Evolutionary conservation across 306 rosid species (phyloP).

Genomic region (Casuarina glauca): DNA sequence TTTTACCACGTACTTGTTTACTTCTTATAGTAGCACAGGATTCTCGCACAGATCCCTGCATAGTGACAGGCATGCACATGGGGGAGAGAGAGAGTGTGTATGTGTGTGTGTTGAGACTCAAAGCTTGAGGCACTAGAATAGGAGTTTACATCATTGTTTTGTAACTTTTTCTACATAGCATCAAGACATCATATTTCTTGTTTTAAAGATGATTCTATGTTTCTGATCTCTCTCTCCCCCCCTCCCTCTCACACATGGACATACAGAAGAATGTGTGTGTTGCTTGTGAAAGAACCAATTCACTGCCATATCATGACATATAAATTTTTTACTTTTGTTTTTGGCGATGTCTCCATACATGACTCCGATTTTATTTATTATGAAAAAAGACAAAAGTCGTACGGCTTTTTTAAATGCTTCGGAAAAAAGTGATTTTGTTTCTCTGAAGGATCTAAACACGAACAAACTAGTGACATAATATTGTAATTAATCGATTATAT

Average conservation of each 20-base stretch:
- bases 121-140: slow-evolving; percentile 15
- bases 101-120: not conserved
- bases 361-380: not conserved
- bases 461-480: not conserved
- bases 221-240: not conserved
- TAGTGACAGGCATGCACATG: not conserved
- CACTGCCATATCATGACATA: not conserved
- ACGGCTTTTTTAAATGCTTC: not conserved
- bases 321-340: not conserved
- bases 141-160: not conserved
- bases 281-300: not conserved
- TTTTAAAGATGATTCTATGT: not conserved
- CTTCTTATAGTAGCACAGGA: not conserved
- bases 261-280: not conserved
- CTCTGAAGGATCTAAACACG: not conserved
- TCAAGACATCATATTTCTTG: not conserved
- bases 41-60: not conserved
- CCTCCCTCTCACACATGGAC: not conserved
- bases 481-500: not conserved
- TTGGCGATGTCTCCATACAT: not conserved
- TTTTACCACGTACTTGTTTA: not conserved
- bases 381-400: not conserved
- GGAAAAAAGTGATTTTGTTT: not conserved
- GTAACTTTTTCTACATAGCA: not conserved
- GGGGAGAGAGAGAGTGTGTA: not conserved